Evolutionary conservation across 1,284 basidiomycete genomes (phyloP).

Genomic region (Irpex sp.): DNA sequence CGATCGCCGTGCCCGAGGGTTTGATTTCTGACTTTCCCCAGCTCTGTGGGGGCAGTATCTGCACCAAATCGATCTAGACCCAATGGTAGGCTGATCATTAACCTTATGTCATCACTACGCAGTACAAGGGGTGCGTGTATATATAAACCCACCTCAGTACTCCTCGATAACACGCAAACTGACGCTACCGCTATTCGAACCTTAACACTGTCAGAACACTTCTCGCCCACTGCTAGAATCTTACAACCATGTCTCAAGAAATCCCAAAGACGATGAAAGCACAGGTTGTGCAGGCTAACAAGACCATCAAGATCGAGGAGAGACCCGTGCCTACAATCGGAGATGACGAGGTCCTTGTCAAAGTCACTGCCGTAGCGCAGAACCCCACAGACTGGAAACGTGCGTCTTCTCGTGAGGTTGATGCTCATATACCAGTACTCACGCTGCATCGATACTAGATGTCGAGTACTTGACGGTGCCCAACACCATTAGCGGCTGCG

Average conservation of each 20-base stretch:
- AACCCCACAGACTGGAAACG: constrained; percentile 28
- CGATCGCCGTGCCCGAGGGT: too few relatives aligned
- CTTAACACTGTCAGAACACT: too few relatives aligned
- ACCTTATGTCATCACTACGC: too few relatives aligned
- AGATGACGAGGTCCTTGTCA: constrained; percentile 25
- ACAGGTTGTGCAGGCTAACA: constrained; percentile 10
- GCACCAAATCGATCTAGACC: too few relatives aligned
- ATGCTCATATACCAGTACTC: background rate
- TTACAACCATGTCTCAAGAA: background rate
- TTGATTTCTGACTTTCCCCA: too few relatives aligned
- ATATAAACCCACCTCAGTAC: too few relatives aligned
- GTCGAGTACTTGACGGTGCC: constrained; percentile 3
- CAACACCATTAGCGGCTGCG: constrained; percentile 20
- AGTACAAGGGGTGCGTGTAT: too few relatives aligned
- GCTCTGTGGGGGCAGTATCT: too few relatives aligned
- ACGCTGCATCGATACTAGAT: background rate
- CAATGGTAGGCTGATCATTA: too few relatives aligned
- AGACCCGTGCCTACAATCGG: constrained; percentile 22
- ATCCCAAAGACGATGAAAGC: constrained; percentile 16
- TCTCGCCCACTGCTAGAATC: too few relatives aligned
- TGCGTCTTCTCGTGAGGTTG: constrained; percentile 7
- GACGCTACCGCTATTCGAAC: too few relatives aligned
- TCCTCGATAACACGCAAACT: too few relatives aligned
- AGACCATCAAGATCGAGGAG: constrained; percentile 18
- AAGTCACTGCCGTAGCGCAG: constrained; percentile 21